Base-by-base conservation (phyloP, 768 basidiomycete species). In the Paxillus involutus region DNA sequence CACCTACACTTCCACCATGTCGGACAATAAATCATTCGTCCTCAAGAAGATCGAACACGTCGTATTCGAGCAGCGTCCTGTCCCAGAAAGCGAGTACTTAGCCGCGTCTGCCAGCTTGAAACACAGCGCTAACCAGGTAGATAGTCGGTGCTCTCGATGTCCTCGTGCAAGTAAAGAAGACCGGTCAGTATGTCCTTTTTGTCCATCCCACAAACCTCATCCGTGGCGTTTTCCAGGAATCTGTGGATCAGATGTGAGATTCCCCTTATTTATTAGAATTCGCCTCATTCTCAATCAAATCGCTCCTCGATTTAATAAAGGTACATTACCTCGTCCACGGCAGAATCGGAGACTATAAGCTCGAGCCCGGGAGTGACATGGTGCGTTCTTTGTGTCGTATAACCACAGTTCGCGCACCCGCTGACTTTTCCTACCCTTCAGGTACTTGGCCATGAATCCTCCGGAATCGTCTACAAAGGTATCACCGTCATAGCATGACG, bases 401-500 rank as follows among this genome's bases (percentile, higher is more conserved):
- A 44, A 10, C 54, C 43, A 6, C 40, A 4, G 17, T 21, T 40
- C 2, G 13, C 39, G 52, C 9, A 6, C 19, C 11, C 43, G 17
- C 44, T 49, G 33, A 46, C 39, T 42, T 53, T 21, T 32, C 14
- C 44, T 43, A 44, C 26, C 7, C 12, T 19, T n/a, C 69, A 91
- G 93, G 89, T 94, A 46, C 85, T 98, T 42, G 96, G 96, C 17
- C 96, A 98, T 65, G 96, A 98, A 74, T 93, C 92, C 2, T 78
- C 92, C 26, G 94, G 93, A 11, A 72, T 93, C 45, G 72, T 97
- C 47, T 75, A 73, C 51, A 87, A 86, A 75, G 81, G 89, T 86
- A 57, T 49, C 3, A 13, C 26, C 26, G 5, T 46, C 30, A 37
- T 36, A 21, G 32, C 16, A 7, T 17, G 50, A 29, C 24, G 13